phyloP scores from a whole-genome alignment of 352 stramenopile genomes.

The Phytophthora idaei region DNA sequence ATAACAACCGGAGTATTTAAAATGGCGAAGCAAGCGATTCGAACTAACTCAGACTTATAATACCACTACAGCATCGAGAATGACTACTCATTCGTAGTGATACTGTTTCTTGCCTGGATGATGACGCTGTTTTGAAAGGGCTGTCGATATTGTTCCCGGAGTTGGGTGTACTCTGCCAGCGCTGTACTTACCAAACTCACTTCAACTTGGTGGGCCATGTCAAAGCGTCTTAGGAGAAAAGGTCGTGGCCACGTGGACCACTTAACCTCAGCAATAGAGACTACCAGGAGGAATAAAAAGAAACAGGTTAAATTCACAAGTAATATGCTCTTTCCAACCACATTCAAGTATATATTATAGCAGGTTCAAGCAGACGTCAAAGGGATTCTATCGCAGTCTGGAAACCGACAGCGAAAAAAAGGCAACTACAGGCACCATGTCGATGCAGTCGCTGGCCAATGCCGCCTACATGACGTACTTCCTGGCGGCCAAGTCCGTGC shows the following conservation, averaged over 20 bases:
- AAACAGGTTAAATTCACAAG: neutral
- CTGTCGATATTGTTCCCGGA: no score
- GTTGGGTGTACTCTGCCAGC: no score
- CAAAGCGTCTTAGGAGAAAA: neutral
- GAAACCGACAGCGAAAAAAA: slow-evolving; percentile 22
- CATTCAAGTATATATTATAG: slow-evolving; percentile 11
- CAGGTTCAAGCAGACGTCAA: neutral
- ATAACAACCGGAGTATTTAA: slow-evolving; percentile 7
- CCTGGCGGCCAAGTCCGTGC: slow-evolving; percentile 64
- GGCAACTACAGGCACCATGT: slow-evolving; percentile 37
- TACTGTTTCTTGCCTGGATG: no score
- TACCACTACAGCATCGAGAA: no score
- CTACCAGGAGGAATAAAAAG: neutral
- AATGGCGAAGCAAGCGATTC: neutral
- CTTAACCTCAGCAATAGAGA: neutral
- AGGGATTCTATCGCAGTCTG: neutral
- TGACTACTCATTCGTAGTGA: no score
- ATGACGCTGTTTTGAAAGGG: no score
- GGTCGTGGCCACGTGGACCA: neutral
- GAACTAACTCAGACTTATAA: no score
- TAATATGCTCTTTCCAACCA: neutral
- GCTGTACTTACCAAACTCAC: no score
- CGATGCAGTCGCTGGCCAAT: slow-evolving; percentile 67
- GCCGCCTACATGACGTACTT: slow-evolving; percentile 76
- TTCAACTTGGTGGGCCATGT: no score